Evolutionary conservation across 495 filamentous ascomycete species (phyloP).

Genomic region (Melanomma pulvis-pyrius): DNA sequence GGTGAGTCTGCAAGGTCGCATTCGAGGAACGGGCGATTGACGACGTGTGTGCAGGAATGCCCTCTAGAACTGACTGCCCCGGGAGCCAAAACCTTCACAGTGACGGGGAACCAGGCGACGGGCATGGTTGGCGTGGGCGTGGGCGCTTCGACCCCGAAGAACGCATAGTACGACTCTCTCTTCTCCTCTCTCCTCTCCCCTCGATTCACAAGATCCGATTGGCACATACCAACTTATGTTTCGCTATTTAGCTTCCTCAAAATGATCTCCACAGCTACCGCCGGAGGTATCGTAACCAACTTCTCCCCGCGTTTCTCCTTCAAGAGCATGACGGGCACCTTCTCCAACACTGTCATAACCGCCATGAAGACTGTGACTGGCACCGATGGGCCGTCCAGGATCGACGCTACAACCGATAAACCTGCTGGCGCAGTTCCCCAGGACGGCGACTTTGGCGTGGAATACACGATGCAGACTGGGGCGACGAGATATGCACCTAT

Average conservation of each 20-base stretch:
- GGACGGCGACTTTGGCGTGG: conserved; percentile 50
- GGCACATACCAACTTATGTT: background rate
- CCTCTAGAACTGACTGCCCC: background rate
- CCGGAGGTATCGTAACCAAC: conserved; percentile 58
- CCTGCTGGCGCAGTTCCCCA: conserved; percentile 30
- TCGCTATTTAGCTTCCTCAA: conserved; percentile 60
- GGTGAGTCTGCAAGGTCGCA: conserved; percentile 37
- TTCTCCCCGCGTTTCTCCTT: conserved; percentile 69
- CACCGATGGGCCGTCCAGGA: conserved; percentile 49
- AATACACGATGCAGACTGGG: conserved; percentile 67
- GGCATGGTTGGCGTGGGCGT: conserved; percentile 57
- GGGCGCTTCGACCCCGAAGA: conserved; percentile 44
- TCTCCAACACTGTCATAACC: conserved; percentile 51
- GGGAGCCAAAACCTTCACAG: conserved; percentile 44
- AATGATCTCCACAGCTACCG: conserved; percentile 58
- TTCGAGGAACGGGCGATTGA: background rate
- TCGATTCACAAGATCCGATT: background rate
- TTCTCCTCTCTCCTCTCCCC: background rate
- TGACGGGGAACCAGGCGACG: conserved; percentile 54
- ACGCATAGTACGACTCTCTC: conserved; percentile 62
- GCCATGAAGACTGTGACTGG: conserved; percentile 51
- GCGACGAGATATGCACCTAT: conserved; percentile 71
- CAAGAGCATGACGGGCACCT: conserved; percentile 67
- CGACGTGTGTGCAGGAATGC: background rate
- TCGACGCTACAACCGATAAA: conserved; percentile 19